Evolutionary conservation across 2,329 filamentous ascomycete species (phyloP).

Genomic region (Exophiala mesophila): DNA sequence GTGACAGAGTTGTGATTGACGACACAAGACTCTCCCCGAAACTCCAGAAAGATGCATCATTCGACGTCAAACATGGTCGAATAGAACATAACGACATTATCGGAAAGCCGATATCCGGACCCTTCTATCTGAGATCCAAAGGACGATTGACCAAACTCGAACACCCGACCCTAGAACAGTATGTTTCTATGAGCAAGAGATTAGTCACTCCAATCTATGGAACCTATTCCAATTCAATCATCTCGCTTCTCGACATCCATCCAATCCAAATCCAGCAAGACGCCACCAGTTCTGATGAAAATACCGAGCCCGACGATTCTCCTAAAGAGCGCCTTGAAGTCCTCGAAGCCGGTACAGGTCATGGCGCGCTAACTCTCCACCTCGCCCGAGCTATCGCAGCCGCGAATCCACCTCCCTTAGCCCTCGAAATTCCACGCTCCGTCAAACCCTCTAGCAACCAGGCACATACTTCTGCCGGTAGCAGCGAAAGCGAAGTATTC

Average conservation of each 20-base stretch:
- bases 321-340: conserved; percentile 58
- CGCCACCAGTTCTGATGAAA: conserved; percentile 18
- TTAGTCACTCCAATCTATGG: conserved; percentile 77
- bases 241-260: conserved; percentile 71
- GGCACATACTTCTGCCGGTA: background rate
- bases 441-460: background rate
- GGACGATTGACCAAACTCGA: conserved; percentile 16
- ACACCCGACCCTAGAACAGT: conserved; percentile 64
- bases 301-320: conserved; percentile 10
- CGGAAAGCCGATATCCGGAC: conserved; percentile 44
- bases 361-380: conserved; percentile 72
- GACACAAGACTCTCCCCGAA: conserved; percentile 39
- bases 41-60: conserved; percentile 34
- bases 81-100: conserved; percentile 55
- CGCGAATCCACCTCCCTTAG: conserved; percentile 50
- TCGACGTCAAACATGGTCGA: conserved; percentile 28
- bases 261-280: conserved; percentile 39
- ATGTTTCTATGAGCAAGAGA: conserved; percentile 62
- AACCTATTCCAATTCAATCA: conserved; percentile 68
- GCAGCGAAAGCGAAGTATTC: background rate
- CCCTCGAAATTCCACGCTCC: conserved; percentile 32
- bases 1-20: conserved; percentile 41
- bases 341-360: conserved; percentile 80
- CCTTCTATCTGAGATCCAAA: conserved; percentile 15
- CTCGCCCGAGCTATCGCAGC: conserved; percentile 69